Conservation (phyloP, 2,329 filamentous ascomycete species). For the Tympanopsis confertula region DNA sequence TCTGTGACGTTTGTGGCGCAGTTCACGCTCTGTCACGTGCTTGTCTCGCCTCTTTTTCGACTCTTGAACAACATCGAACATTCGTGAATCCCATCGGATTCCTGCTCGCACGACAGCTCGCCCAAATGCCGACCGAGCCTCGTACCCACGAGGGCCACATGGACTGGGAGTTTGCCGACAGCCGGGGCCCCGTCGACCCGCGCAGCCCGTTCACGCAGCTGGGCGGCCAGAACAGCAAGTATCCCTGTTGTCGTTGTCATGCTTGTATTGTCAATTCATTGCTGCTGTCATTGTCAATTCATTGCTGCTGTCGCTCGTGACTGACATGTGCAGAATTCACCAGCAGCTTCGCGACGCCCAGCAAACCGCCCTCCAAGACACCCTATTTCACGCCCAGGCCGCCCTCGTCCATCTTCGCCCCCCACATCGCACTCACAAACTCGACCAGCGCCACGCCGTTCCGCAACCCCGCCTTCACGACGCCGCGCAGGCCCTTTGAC, state of each 20-base stretch:
- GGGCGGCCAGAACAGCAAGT: conserved; percentile 9
- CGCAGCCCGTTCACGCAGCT: conserved; percentile 50
- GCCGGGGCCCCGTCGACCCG: conserved; percentile 41
- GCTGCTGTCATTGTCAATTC: neutral
- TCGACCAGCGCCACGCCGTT: conserved; percentile 36
- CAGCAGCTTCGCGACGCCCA: conserved; percentile 22
- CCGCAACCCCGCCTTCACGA: conserved; percentile 53
- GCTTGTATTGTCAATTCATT: neutral
- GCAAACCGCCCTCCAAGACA: conserved; percentile 22
- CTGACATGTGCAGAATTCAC: too few relatives aligned
- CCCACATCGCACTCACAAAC: conserved; percentile 25
- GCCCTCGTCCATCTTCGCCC: conserved; percentile 32
- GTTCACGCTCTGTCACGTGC: too few relatives aligned
- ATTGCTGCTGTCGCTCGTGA: too few relatives aligned
- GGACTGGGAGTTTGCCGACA: conserved; percentile 55
- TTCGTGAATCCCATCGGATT: too few relatives aligned
- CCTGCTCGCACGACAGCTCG: too few relatives aligned
- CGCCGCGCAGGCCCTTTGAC: conserved; percentile 45
- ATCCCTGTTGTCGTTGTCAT: neutral
- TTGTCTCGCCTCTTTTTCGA: too few relatives aligned
- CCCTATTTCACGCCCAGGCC: conserved; percentile 18
- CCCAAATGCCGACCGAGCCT: too few relatives aligned
- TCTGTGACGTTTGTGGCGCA: too few relatives aligned
- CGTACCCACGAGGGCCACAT: conserved; percentile 49
- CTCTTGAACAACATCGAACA: too few relatives aligned